Conservation (phyloP, 2,329 filamentous ascomycete genomes). For the Dendrostoma leiphaemia region DNA sequence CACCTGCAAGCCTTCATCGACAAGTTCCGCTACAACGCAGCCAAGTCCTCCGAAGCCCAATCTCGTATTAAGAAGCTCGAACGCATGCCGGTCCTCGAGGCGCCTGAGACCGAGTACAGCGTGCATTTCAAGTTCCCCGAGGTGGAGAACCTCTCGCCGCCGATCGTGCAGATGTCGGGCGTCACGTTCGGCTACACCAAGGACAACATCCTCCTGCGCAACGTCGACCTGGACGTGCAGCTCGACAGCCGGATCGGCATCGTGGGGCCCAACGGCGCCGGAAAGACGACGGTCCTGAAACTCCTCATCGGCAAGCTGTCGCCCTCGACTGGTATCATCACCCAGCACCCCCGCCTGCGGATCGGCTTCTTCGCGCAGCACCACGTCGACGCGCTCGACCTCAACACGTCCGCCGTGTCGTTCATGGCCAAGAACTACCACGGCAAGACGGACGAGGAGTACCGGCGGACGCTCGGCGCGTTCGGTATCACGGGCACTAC, state of each 20-base stretch:
- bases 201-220: constrained; percentile 75
- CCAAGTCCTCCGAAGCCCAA: constrained; percentile 97
- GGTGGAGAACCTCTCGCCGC: constrained; percentile 94
- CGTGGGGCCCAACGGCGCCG: constrained; percentile 97
- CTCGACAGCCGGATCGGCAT: constrained; percentile 98
- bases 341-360: constrained; percentile 81
- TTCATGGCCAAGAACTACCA: constrained; percentile 96
- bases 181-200: constrained; percentile 85
- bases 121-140: constrained; percentile 98
- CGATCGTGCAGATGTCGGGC: constrained; percentile 94
- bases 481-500: constrained; percentile 91
- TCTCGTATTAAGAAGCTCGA: constrained; percentile 99
- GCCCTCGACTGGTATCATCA: constrained; percentile 77
- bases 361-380: constrained; percentile 98
- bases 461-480: constrained; percentile 89
- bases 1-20: constrained; percentile 98
- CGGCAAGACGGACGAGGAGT: constrained; percentile 92
- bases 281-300: constrained; percentile 98
- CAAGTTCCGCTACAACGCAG: constrained; percentile 99
- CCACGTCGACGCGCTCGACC: constrained; percentile 92
- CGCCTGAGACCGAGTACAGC: constrained; percentile 90
- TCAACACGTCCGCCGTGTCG: constrained; percentile 83
- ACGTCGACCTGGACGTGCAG: constrained; percentile 95
- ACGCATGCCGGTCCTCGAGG: constrained; percentile 87
- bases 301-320: constrained; percentile 86